Base-by-base conservation (phyloP, 768 basidiomycete genomes). In the Boletus subparvulus region DNA sequence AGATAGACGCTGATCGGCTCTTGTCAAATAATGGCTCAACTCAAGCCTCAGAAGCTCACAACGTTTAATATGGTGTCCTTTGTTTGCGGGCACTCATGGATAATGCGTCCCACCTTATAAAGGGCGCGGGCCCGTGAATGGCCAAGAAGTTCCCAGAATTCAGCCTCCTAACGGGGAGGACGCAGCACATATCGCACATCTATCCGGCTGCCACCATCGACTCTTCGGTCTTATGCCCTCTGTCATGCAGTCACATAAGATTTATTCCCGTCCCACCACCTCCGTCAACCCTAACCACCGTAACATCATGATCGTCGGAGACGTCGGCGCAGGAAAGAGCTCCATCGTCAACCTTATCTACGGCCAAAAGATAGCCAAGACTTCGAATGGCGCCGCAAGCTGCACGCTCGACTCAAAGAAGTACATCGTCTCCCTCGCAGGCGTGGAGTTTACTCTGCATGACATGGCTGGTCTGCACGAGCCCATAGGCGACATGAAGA, bases 291-390 rank as follows among this genome's bases (percentile, higher is more conserved):
- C 49, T 40, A 45, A n/a, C 24, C 67, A 52, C 36, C 67, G 67
- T 13, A 69, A 69, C 39, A 39, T 71, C 46, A 52, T 69, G 37
- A 69, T 69, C 35, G 54, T 69, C 12, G 68, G 68, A 35, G 68
- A 69, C 37, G 61, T 69, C 17, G 68, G 68, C 28, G 56, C 62
- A 17, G 72, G 73, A 11, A 79, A 79, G 58, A 78, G 77, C 55
- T 75, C 74, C 5, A 66, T 78, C 43, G 59, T 79, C 51, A 79
- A 78, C 55, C 71, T 79, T 62, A 60, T 78, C 33, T 59, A 62
- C 2, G 71, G 68, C 33, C n/a, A n/a, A 13, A 47, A 5, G 35
- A 68, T 49, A 0, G 77, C 76, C 10, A 21, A 9, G 2, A 67
- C 69, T 8, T 76, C 74, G 11, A 67, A 61, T 33, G 54, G 65